Conservation (phyloP, 2,329 filamentous ascomycete species). For the Elsinoe perseae region DNA sequence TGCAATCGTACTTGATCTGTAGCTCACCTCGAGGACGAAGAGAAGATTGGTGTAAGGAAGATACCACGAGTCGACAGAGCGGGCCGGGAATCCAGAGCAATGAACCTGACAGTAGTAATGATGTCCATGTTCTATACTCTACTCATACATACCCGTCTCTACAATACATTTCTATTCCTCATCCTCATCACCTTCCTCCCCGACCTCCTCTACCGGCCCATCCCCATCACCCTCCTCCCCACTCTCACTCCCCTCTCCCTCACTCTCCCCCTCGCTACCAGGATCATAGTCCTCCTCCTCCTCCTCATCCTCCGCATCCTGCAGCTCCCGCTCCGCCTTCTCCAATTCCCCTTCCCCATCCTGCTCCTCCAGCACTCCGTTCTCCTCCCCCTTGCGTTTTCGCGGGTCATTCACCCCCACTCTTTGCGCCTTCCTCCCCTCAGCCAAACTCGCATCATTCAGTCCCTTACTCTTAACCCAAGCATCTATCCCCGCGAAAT, state of each 20-base stretch:
- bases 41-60: too few relatives aligned
- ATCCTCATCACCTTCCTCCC: conserved; percentile 21
- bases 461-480: conserved; percentile 55
- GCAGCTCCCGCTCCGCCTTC: conserved; percentile 32
- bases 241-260: conserved; percentile 31
- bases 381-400: conserved; percentile 26
- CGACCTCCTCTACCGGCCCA: conserved; percentile 20
- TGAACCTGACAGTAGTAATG: neutral
- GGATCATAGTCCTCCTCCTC: conserved; percentile 39
- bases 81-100: neutral
- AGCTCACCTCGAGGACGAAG: too few relatives aligned
- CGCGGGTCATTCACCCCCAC: conserved; percentile 43
- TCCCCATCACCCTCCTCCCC: conserved; percentile 26
- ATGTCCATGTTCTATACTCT: neutral
- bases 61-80: too few relatives aligned
- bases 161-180: conserved; percentile 27
- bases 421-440: conserved; percentile 51
- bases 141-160: neutral
- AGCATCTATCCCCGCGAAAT: conserved; percentile 54
- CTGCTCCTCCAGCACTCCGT: conserved; percentile 28
- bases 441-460: conserved; percentile 57
- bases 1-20: too few relatives aligned
- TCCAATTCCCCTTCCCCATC: conserved; percentile 31
- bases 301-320: conserved; percentile 29
- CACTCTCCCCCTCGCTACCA: conserved; percentile 35